Conservation (phyloP, 345 rosid genomes). For the Lumnitzera racemosa region DNA sequence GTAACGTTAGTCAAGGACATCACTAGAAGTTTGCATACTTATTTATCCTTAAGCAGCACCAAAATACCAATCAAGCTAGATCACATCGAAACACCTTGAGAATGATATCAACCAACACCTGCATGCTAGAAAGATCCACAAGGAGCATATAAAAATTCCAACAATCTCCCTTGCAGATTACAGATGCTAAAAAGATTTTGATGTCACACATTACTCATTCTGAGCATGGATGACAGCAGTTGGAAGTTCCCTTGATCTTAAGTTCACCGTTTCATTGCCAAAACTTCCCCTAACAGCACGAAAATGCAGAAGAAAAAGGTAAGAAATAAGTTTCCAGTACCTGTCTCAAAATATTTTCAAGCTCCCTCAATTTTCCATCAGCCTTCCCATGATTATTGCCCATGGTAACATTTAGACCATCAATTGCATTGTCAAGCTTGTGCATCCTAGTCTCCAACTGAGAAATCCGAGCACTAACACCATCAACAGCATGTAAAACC, state of each 20-base stretch:
- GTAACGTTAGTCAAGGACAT: too few relatives aligned
- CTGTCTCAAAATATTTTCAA: conserved; percentile 40
- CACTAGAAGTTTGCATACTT: too few relatives aligned
- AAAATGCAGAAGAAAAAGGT: background rate
- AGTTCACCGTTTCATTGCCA: background rate
- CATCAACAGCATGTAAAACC: conserved; percentile 33
- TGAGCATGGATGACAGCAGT: too few relatives aligned
- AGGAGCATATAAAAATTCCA: background rate
- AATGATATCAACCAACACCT: too few relatives aligned
- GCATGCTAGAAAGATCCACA: too few relatives aligned
- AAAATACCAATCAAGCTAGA: too few relatives aligned
- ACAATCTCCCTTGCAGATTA: background rate
- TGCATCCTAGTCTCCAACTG: conserved; percentile 41
- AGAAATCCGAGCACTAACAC: conserved; percentile 34
- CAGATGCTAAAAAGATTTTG: too few relatives aligned
- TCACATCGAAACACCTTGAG: too few relatives aligned
- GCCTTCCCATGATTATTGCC: conserved; percentile 35
- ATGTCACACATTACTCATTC: too few relatives aligned
- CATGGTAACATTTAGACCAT: conserved; percentile 34
- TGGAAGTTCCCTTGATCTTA: too few relatives aligned
- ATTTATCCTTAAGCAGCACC: too few relatives aligned
- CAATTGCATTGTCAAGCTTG: conserved; percentile 30
- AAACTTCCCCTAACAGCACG: background rate
- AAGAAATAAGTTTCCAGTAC: conserved; percentile 14
- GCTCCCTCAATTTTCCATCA: conserved; percentile 41